phyloP scores from a whole-genome alignment of 73 alveolate genomes.

The Paramecium primaurelia region DNA sequence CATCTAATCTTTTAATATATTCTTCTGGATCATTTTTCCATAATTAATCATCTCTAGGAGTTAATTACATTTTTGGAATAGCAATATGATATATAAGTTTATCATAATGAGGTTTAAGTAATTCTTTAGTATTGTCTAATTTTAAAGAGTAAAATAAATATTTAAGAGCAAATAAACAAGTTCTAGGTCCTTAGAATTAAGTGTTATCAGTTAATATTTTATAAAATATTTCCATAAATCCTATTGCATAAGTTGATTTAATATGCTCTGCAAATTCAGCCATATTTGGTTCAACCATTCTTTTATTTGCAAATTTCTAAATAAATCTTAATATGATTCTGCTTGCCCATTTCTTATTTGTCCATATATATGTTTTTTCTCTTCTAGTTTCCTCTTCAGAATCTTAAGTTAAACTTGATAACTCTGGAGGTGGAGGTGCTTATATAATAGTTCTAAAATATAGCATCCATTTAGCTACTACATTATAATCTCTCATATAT shows the following conservation, averaged over 20 bases:
- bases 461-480: slow-evolving; percentile 60
- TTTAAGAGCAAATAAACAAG: slow-evolving; percentile 66
- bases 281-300: slow-evolving; percentile 55
- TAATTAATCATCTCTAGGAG: slow-evolving; percentile 69
- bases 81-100: slow-evolving; percentile 63
- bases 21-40: slow-evolving; percentile 77
- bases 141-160: slow-evolving; percentile 58
- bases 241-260: slow-evolving; percentile 56
- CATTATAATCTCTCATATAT: slow-evolving; percentile 45
- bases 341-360: slow-evolving; percentile 65
- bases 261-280: slow-evolving; percentile 55
- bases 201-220: slow-evolving; percentile 46
- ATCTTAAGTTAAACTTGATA: slow-evolving; percentile 59
- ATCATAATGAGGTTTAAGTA: slow-evolving; percentile 65
- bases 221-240: slow-evolving; percentile 58
- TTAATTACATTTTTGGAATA: slow-evolving; percentile 65
- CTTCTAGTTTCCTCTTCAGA: slow-evolving; percentile 62
- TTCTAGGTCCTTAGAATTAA: slow-evolving; percentile 64
- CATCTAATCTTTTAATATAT: slow-evolving; percentile 74
- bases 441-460: slow-evolving; percentile 65
- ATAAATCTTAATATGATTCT: slow-evolving; percentile 64
- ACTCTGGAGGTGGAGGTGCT: slow-evolving; percentile 55
- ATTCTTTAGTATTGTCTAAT: slow-evolving; percentile 16
- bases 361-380: slow-evolving; percentile 70
- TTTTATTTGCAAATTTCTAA: slow-evolving; percentile 64